phyloP scores from a whole-genome alignment of 169 alveolate species.

The Besnoitia besnoiti region DNA sequence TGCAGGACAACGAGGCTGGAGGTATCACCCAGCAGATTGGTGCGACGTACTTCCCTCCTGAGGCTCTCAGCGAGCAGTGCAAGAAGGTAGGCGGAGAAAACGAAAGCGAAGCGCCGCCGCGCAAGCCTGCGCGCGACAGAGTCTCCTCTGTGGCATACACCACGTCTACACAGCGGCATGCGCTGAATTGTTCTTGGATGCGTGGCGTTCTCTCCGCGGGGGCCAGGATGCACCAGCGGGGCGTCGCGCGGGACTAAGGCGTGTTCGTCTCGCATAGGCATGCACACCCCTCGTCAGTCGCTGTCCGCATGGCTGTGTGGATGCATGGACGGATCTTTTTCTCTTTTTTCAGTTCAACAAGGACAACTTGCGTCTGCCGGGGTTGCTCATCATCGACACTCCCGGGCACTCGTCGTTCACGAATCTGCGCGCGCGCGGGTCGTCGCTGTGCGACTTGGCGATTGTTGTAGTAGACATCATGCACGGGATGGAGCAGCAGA shows the following conservation, averaged over 20 bases:
- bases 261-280: too few relatives aligned
- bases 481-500: slow-evolving; percentile 99
- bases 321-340: too few relatives aligned
- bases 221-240: too few relatives aligned
- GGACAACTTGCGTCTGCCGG: slow-evolving; percentile 90
- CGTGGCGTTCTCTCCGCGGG: too few relatives aligned
- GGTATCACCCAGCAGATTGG: slow-evolving; percentile 99
- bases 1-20: slow-evolving; percentile 99
- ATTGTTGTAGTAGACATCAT: slow-evolving; percentile 98
- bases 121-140: too few relatives aligned
- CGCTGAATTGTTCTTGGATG: too few relatives aligned
- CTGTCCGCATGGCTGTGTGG: too few relatives aligned
- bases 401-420: slow-evolving; percentile 99
- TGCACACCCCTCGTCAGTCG: too few relatives aligned
- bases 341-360: slow-evolving; percentile 59
- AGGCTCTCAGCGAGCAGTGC: slow-evolving; percentile 90
- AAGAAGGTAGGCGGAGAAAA: slow-evolving; percentile 72
- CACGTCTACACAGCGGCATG: too few relatives aligned
- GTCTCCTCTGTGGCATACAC: too few relatives aligned
- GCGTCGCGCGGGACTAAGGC: too few relatives aligned
- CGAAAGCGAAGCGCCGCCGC: background rate
- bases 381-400: slow-evolving; percentile 98
- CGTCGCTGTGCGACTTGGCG: slow-evolving; percentile 98
- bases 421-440: slow-evolving; percentile 98
- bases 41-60: slow-evolving; percentile 99